A percentile compares a stretch with the other conserved stretches of the same genome.
These are phyloP conservation scores for Gillenia trifoliata DNA, from an alignment of 306 rosid species.

Conservation along the genomic window DNA sequence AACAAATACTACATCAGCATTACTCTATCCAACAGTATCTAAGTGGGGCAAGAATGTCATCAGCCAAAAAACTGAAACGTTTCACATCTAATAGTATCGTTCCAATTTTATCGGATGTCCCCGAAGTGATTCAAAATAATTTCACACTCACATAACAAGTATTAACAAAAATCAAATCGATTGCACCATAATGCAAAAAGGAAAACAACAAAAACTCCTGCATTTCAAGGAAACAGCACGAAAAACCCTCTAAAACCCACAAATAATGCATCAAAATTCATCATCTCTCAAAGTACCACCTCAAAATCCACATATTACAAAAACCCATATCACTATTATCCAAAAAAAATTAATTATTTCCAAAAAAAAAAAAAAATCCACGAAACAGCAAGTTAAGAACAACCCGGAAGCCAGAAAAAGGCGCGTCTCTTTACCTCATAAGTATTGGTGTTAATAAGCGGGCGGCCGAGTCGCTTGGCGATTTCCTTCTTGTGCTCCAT, in stretches of 20 bases:
- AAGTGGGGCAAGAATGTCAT: neutral
- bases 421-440: slow-evolving; percentile 52
- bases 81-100: neutral
- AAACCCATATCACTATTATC: neutral
- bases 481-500: slow-evolving; percentile 89
- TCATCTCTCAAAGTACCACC: neutral
- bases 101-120: neutral
- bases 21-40: neutral
- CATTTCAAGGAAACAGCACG: neutral
- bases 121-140: neutral
- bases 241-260: neutral
- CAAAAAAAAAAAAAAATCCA: neutral
- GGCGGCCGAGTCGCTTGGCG: slow-evolving; percentile 92
- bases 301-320: neutral
- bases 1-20: slow-evolving; percentile 5
- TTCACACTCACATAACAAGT: neutral
- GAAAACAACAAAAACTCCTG: neutral
- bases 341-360: neutral
- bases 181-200: neutral
- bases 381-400: neutral
- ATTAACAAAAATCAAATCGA: neutral
- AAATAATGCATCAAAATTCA: neutral
- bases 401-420: neutral
- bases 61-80: neutral
- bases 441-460: slow-evolving; percentile 80